phyloP scores from a whole-genome alignment of 768 basidiomycete species.

The Russula ochroleuca region DNA sequence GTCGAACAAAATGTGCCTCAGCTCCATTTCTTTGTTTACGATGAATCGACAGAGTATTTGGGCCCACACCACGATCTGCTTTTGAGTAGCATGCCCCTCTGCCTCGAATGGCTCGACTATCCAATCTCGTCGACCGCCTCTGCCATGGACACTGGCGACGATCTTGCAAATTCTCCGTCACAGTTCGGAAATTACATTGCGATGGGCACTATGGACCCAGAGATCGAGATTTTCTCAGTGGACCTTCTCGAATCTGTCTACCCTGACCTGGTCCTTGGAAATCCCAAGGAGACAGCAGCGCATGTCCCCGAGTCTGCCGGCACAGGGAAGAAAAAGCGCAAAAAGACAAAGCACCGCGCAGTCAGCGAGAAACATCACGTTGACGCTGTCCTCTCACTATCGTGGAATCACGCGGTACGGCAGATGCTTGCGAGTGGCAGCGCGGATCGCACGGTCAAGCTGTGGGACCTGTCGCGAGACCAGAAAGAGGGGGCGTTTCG shows the following conservation, averaged over 20 bases:
- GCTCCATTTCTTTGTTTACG: conserved; percentile 93
- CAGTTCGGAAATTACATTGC: conserved; percentile 85
- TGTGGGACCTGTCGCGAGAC: conserved; percentile 88
- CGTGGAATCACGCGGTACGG: conserved; percentile 89
- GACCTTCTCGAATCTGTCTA: conserved; percentile 93
- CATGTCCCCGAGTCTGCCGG: conserved; percentile 75
- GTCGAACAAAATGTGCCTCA: conserved; percentile 97
- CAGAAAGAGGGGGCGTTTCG: conserved; percentile 65
- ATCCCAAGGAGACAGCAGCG: conserved; percentile 76
- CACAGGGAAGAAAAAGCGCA: conserved; percentile 96
- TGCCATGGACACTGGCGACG: conserved; percentile 30
- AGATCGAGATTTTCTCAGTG: conserved; percentile 98
- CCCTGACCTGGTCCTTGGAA: conserved; percentile 85
- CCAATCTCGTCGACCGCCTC: conserved; percentile 56
- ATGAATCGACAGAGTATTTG: conserved; percentile 84
- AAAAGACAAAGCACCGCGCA: conserved; percentile 68
- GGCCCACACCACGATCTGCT: conserved; percentile 98
- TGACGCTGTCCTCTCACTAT: conserved; percentile 87
- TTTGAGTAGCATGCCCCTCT: conserved; percentile 95
- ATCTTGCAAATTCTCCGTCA: conserved; percentile 32
- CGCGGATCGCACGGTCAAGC: conserved; percentile 92
- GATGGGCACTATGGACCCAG: conserved; percentile 94
- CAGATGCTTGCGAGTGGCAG: conserved; percentile 88
- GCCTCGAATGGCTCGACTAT: conserved; percentile 98
- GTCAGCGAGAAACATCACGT: conserved; percentile 73